Percentiles rank a stretch among this genome's conserved stretches.
Evolutionary conservation across 2,329 filamentous ascomycete genomes (phyloP).

Genomic region (Phaeosphaeria sp.): DNA sequence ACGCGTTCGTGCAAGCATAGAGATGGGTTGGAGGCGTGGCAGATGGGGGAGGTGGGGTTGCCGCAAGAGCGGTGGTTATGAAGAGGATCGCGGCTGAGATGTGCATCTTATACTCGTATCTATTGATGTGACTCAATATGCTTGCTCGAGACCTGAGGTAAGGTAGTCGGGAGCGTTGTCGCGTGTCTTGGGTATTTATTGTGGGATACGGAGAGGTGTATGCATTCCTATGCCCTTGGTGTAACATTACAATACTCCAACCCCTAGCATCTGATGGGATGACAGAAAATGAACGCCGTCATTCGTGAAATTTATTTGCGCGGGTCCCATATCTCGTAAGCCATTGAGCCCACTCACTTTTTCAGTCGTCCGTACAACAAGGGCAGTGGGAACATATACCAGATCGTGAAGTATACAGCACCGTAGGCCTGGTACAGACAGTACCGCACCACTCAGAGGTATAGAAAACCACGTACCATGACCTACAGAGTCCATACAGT

Average conservation of each 20-base stretch:
- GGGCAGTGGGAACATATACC: too few relatives aligned
- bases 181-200: neutral
- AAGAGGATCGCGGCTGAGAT: neutral
- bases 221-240: neutral
- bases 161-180: neutral
- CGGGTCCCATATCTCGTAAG: too few relatives aligned
- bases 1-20: slow-evolving; percentile 22
- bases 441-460: too few relatives aligned
- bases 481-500: too few relatives aligned
- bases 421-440: too few relatives aligned
- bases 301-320: too few relatives aligned
- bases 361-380: too few relatives aligned
- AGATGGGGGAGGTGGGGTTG: neutral
- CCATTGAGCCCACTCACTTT: too few relatives aligned
- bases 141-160: neutral
- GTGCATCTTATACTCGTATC: neutral
- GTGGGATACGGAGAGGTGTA: neutral
- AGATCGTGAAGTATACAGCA: too few relatives aligned
- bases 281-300: too few relatives aligned
- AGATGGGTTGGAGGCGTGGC: slow-evolving; percentile 15
- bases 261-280: neutral
- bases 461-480: too few relatives aligned
- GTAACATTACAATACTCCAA: neutral
- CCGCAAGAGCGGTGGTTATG: neutral
- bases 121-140: too few relatives aligned